Conservation (phyloP, 352 stramenopile species). For the Poterioochromonas sp. region DNA sequence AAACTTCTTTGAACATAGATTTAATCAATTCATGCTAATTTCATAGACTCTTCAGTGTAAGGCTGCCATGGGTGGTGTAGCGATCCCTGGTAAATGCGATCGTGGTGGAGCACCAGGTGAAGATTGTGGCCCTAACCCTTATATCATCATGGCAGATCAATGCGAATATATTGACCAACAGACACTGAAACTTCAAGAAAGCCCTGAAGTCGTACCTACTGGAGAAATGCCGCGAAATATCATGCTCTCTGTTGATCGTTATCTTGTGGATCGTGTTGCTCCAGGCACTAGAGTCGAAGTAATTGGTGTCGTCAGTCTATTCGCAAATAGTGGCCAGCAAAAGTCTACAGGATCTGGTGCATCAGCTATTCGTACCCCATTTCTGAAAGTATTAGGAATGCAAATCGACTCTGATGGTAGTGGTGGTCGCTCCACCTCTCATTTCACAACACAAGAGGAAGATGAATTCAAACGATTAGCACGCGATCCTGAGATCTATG, state of each 20-base stretch:
- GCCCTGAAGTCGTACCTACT: constrained; percentile 89
- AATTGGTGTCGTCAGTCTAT: constrained; percentile 84
- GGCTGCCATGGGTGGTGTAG: constrained; percentile 58
- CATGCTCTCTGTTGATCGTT: constrained; percentile 95
- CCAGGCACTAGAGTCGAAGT: constrained; percentile 90
- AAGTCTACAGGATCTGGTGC: constrained; percentile 61
- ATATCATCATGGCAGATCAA: constrained; percentile 82
- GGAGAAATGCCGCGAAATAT: constrained; percentile 91
- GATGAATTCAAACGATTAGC: constrained; percentile 53
- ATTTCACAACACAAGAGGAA: constrained; percentile 86
- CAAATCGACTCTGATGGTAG: constrained; percentile 62
- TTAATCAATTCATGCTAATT: no score
- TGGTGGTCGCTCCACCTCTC: constrained; percentile 72
- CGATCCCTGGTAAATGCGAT: constrained; percentile 69
- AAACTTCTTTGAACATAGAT: no score
- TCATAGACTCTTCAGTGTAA: constrained; percentile 43
- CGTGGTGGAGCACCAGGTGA: constrained; percentile 44
- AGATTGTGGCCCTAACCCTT: constrained; percentile 50
- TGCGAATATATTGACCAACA: constrained; percentile 98
- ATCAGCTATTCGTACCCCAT: constrained; percentile 80
- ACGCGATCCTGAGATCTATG: constrained; percentile 47
- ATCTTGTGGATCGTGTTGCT: constrained; percentile 96
- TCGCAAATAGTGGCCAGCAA: constrained; percentile 74
- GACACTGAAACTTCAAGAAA: constrained; percentile 79
- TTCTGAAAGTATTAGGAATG: constrained; percentile 89